phyloP scores from a whole-genome alignment of 305 asterid genomes.

The Fraxinus platypoda region DNA sequence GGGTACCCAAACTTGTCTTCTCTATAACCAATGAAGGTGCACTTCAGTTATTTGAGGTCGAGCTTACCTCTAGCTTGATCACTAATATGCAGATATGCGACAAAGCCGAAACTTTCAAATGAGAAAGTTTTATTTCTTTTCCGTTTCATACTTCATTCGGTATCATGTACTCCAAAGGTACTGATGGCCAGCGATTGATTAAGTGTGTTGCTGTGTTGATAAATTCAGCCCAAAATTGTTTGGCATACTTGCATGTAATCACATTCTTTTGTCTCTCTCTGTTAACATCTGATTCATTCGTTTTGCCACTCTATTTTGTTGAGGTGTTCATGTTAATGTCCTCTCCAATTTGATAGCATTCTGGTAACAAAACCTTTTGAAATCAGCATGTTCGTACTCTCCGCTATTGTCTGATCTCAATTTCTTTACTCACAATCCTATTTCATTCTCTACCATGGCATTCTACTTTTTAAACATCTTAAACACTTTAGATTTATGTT shows the following conservation, averaged over 20 bases:
- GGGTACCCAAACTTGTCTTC: no score
- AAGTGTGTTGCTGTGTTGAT: background rate
- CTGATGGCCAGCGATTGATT: background rate
- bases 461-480: no score
- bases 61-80: no score
- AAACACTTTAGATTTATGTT: no score
- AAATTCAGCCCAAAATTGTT: background rate
- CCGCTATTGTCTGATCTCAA: no score
- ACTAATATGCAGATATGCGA: no score
- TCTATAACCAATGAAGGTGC: no score
- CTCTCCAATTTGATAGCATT: background rate
- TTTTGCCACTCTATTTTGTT: background rate
- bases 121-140: no score
- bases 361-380: background rate
- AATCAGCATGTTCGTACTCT: background rate
- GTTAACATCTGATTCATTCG: background rate
- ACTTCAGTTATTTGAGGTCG: no score
- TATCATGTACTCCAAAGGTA: background rate
- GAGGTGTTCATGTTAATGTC: background rate
- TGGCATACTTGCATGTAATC: background rate
- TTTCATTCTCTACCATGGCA: no score
- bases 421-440: no score
- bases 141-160: background rate
- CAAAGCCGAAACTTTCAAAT: no score
- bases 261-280: background rate